A percentile compares a stretch with the other conserved stretches of the same genome.
phyloP scores from a whole-genome alignment of 495 filamentous ascomycete genomes.

The Beverwykella pulmonaria region DNA sequence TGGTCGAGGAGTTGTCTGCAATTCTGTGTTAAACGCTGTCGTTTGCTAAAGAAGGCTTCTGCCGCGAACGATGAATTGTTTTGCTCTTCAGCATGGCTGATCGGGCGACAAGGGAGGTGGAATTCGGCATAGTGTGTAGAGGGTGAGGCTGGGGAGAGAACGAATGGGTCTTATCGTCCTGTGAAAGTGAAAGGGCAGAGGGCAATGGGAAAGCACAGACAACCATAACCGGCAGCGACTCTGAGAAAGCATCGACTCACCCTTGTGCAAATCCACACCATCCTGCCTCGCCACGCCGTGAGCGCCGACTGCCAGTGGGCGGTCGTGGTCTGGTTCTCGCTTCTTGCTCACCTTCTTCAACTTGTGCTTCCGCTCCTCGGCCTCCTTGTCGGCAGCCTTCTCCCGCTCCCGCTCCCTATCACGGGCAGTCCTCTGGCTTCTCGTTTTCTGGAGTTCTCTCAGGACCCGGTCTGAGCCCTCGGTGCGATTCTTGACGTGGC shows the following conservation, averaged over 20 bases:
- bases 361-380: conserved; percentile 41
- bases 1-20: conserved; percentile 35
- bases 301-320: conserved; percentile 47
- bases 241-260: conserved; percentile 17
- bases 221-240: neutral
- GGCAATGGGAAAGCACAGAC: neutral
- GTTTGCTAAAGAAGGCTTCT: neutral
- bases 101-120: too few relatives aligned
- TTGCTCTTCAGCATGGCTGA: neutral
- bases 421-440: conserved; percentile 51
- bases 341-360: conserved; percentile 40
- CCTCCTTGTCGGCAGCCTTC: conserved; percentile 33
- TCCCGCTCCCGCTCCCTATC: conserved; percentile 42
- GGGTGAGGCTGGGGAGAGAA: neutral
- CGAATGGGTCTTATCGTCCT: too few relatives aligned
- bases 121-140: too few relatives aligned
- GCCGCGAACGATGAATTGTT: neutral
- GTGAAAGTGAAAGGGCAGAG: neutral
- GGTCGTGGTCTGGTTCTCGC: conserved; percentile 41
- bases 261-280: conserved; percentile 47
- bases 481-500: conserved; percentile 18
- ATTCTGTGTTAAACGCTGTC: conserved; percentile 9
- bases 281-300: conserved; percentile 49
- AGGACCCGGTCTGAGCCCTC: conserved; percentile 58
- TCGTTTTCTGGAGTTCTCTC: conserved; percentile 76